Base-by-base conservation (phyloP, 2,329 filamentous ascomycete species). In the Talaromyces sp. region DNA sequence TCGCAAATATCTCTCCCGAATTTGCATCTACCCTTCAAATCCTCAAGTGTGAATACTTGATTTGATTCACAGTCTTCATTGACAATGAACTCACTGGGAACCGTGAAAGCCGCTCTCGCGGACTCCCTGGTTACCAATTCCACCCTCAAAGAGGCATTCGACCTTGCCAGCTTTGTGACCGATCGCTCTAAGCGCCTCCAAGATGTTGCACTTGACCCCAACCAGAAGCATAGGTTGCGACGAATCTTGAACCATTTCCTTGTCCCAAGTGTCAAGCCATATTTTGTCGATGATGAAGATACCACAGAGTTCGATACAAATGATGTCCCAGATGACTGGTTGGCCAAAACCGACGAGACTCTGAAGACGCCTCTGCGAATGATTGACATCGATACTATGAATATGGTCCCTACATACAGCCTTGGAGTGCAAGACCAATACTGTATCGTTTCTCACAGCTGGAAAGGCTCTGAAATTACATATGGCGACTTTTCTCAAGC, bases 121-220 rank as follows among this genome's bases (percentile, higher is more conserved):
- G 47, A 54, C 46, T 46, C 32, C 13, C 19, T 54, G 14, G 41
- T 36, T 19, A 35, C 47, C 11, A 46, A 54, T 22, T 46, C 51
- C 6, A 22, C 35, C 11, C 14, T 54, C 14, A 49, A 33, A 27
- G 43, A 46, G 30, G 43, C 43, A 8, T 36, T 46, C 14, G 43
- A 46, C 13, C 20, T 36, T 13, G 43, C 43, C 30, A 46, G 43
- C n/a, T 46, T 33, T 13, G 43, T 33, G 16, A 46, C 43, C 14
- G 43, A 46, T 17, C 43, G 43, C 20, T 35, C 43, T 5, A 27
- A 13, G n/a, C 43, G 43, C 14, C 13, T 46, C 4, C 35, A 46
- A 19, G 22, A 46, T 36, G 43, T 46, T 22, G 43, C 33, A 11
- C 20, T 46, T 20, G 20, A 46, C 17, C 3, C 30, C 9, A 30